Evolutionary conservation across 164 flowering plant genomes (phyloP), one percentile per base, ranked within the genome.

Genomic region (Nymphaea colorata): DNA sequence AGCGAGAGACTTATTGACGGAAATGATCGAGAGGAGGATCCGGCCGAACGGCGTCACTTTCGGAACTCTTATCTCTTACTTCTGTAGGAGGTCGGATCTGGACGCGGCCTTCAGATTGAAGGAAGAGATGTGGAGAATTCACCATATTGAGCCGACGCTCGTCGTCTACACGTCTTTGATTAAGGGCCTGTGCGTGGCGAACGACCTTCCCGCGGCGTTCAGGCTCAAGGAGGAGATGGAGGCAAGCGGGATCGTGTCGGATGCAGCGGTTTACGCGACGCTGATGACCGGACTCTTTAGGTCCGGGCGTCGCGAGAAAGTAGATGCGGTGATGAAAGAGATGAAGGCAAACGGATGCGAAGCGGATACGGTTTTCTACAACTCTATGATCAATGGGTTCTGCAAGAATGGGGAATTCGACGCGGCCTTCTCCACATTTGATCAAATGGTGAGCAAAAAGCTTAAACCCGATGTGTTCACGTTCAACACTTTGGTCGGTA

Each of bases 151-250:
- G 11, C 90, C 90, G 15, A 73, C 66, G 76, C 76, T 55, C 5
- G 70, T 65, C 67, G 72, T 83, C 44, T 89, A 86, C 67, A 75
- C 83, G 2, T 75, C 92, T 0, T 74, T 89, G 83, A 84, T 89
- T 2, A 87, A 88, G 70, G 90, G 84, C 5, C 74, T 82, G 43
- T 89, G 88, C 66, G 63, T 74, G 70, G 59, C 44, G 61, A 73
- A 80, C 41, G 77, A 84, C 59, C 41, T 89, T 72, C 75, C 72
- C 73, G 65, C 66, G 68, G 96, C 88, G 10, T 69, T 84, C 66
- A 68, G 68, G 75, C 75, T 89, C 5, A 89, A 87, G 80, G 85
- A 85, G 15, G 95, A 92, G 79, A 82, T 87, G 82, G 4, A 67
- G 25, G 45, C 70, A 71, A 71, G 62, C 12, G 72, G 57, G 25